Base-by-base conservation (phyloP, 176 grass and related monocot species). In the Typha latifolia region DNA sequence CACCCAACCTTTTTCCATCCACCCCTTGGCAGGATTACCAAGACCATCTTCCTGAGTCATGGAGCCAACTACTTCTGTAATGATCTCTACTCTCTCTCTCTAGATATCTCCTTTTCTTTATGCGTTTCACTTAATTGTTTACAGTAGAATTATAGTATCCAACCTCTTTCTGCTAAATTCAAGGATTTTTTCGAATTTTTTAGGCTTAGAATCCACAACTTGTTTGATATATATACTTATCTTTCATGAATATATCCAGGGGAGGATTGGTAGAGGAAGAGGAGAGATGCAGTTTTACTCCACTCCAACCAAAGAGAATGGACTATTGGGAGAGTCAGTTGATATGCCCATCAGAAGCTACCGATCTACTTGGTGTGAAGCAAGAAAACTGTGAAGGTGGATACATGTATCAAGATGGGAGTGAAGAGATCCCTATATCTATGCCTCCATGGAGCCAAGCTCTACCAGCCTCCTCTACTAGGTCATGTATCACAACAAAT, bases 401-500 rank as follows among this genome's bases (percentile, higher is more conserved):
- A 16, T 19, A 22, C 11, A 19, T 22, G 53, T 22, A 59, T 59
- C 53, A 21, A 22, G 20, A 59, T 59, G 20, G 20, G 11, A 22
- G 7, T 22, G 53, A 84, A 26, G 74, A 84, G 32, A 55, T 82
- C 68, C 75, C 75, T 23, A 49, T 64, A 48, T 32, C 53, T 64
- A 81, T 14, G 34, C 70, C 75, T 82, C 74, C 86, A 29, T 90
- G 85, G 85, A 72, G 79, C 14, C 32, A 16, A 29, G 63, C 62
- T n/a, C 67, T 64, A 47, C 79, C 72, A 65, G 56, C 84, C 64
- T 90, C 83, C 21, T 93, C 94, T 51, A 75, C 86, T 47, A 85
- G 80, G 77, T 86, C 92, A 75, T 96, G 76, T 62, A 62, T 86
- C 48, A 89, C 88, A 14, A 74, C 92, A 22, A 75, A 75, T 32